Evolutionary conservation across 1,284 basidiomycete genomes (phyloP).

Genomic region (Cystobasidiaceae sp.): DNA sequence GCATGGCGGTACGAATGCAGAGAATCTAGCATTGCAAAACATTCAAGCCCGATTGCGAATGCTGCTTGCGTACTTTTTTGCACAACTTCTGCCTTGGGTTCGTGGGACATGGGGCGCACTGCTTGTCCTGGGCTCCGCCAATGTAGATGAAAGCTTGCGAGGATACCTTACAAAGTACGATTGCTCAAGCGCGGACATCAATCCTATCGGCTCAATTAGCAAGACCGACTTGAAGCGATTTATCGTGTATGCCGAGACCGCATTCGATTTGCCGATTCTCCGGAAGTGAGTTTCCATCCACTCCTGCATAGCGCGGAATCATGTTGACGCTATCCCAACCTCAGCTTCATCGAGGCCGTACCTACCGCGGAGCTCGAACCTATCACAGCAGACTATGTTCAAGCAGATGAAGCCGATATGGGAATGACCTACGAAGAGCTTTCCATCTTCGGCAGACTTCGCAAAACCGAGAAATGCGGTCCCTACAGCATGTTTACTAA

Average conservation of each 20-base stretch:
- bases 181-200: conserved; percentile 73
- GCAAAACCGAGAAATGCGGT: conserved; percentile 95
- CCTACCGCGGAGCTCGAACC: conserved; percentile 97
- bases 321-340: background rate
- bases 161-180: conserved; percentile 99
- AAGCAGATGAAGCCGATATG: conserved; percentile 75
- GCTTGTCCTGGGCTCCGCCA: conserved; percentile 90
- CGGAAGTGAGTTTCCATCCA: conserved; percentile 76
- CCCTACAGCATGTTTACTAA: conserved; percentile 96
- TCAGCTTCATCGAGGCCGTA: conserved; percentile 80
- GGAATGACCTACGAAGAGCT: conserved; percentile 99
- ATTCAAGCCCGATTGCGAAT: conserved; percentile 93
- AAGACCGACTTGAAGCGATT: conserved; percentile 97
- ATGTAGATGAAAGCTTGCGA: conserved; percentile 94
- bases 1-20: conserved; percentile 78
- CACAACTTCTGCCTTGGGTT: conserved; percentile 90
- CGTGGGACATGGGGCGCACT: conserved; percentile 77
- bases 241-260: conserved; percentile 72
- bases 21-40: conserved; percentile 96
- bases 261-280: conserved; percentile 80
- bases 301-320: conserved; percentile 83
- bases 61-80: conserved; percentile 95
- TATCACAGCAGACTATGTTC: conserved; percentile 86
- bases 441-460: conserved; percentile 82
- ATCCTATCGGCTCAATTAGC: conserved; percentile 96